Percentiles rank a stretch among this genome's conserved stretches.
Conservation (phyloP, 768 basidiomycete species). For the Paxillus involutus region DNA sequence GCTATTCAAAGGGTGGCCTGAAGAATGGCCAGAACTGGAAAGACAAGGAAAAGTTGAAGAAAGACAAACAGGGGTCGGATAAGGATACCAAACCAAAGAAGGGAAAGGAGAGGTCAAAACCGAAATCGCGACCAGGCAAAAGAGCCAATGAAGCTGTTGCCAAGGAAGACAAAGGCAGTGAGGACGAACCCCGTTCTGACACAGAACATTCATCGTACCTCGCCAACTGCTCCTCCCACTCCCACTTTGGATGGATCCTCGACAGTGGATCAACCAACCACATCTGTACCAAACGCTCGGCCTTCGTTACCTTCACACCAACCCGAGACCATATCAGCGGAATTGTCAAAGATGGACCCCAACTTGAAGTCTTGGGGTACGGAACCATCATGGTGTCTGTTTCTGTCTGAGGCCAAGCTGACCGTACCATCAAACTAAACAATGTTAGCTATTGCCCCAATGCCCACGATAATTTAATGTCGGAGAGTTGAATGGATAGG, state of each 20-base stretch:
- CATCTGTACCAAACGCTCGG: neutral
- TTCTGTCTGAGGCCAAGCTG: neutral
- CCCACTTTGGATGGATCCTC: slow-evolving; percentile 7
- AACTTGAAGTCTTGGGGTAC: neutral
- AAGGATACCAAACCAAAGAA: neutral
- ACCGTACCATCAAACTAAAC: slow-evolving; percentile 1
- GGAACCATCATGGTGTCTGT: neutral
- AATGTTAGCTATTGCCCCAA: slow-evolving; percentile 11
- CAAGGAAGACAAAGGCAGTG: neutral
- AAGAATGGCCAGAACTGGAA: too few species aligned
- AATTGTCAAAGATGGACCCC: slow-evolving; percentile 5
- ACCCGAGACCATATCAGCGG: neutral
- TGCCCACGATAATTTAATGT: slow-evolving; percentile 1
- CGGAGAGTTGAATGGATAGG: slow-evolving; percentile 4
- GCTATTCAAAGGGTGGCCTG: neutral
- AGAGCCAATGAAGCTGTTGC: neutral
- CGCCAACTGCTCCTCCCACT: neutral
- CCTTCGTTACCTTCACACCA: slow-evolving; percentile 1
- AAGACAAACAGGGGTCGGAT: too few species aligned
- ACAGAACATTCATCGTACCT: neutral
- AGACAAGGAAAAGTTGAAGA: neutral
- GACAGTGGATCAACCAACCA: slow-evolving; percentile 3
- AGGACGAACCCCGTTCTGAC: neutral
- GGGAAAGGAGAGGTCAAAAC: too few species aligned
- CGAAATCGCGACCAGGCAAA: neutral